These are phyloP conservation scores for Echium plantagineum DNA, from an alignment of 257 asterid genomes.

Conservation along the genomic window DNA sequence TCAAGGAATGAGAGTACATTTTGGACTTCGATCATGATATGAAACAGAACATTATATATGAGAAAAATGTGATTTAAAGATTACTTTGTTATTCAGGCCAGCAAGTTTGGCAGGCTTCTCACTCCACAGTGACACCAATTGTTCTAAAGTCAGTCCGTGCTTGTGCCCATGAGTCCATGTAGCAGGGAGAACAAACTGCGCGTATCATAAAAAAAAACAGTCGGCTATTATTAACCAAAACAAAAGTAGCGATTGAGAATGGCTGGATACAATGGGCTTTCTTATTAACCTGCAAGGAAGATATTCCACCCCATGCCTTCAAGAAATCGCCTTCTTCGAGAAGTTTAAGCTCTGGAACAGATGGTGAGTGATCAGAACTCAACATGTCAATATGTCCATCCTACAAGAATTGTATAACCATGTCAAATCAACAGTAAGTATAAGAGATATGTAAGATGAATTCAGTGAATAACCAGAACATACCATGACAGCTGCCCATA, in stretches of 20 bases:
- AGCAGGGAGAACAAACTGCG: slow-evolving; percentile 88
- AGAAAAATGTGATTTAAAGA: background rate
- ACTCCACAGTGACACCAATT: slow-evolving; percentile 88
- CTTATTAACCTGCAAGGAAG: slow-evolving; percentile 72
- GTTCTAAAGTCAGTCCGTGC: slow-evolving; percentile 48
- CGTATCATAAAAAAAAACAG: slow-evolving; percentile 5
- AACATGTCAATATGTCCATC: slow-evolving; percentile 85
- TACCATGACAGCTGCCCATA: slow-evolving; percentile 89
- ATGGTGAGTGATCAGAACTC: slow-evolving; percentile 94
- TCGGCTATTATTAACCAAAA: background rate
- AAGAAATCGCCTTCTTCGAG: slow-evolving; percentile 71
- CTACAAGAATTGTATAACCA: slow-evolving; percentile 28
- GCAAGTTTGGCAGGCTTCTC: slow-evolving; percentile 96
- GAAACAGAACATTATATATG: too few species aligned
- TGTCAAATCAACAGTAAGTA: slow-evolving; percentile 1
- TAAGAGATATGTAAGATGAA: background rate
- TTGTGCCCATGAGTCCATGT: slow-evolving; percentile 79
- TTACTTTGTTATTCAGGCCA: slow-evolving; percentile 60
- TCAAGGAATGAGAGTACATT: too few species aligned
- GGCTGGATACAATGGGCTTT: background rate
- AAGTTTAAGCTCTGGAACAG: slow-evolving; percentile 80
- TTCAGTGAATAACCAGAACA: background rate
- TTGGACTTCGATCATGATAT: too few species aligned
- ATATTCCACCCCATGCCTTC: slow-evolving; percentile 97
- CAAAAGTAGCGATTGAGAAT: background rate